Conservation (phyloP, 208 protist species). For the Naegleria fowleri region DNA sequence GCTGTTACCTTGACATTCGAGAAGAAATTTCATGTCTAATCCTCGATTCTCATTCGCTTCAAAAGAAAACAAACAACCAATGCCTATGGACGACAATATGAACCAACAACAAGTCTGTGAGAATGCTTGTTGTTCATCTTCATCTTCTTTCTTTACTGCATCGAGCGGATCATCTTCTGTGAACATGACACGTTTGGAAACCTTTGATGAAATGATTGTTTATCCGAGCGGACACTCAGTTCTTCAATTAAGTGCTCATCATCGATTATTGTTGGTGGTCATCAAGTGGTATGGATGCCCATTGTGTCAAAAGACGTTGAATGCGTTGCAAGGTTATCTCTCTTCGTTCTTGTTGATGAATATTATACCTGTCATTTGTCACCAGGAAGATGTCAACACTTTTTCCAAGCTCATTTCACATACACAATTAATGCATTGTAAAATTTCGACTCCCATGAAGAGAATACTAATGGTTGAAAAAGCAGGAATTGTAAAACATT, state of each 20-base stretch:
- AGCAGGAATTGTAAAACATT: too few species aligned
- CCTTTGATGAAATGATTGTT: too few species aligned
- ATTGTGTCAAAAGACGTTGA: neutral
- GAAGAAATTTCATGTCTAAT: too few species aligned
- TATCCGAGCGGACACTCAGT: neutral
- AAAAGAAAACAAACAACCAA: too few species aligned
- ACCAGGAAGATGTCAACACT: neutral
- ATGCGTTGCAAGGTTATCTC: neutral
- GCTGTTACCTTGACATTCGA: too few species aligned
- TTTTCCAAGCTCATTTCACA: neutral
- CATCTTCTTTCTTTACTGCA: too few species aligned
- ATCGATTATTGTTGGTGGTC: neutral
- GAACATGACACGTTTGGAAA: too few species aligned
- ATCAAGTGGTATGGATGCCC: neutral
- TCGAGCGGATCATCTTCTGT: too few species aligned
- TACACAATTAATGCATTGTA: neutral
- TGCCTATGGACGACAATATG: too few species aligned
- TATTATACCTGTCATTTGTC: neutral
- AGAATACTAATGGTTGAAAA: neutral
- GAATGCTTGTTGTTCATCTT: too few species aligned
- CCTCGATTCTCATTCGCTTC: too few species aligned
- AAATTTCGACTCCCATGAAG: neutral
- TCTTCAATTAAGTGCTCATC: neutral
- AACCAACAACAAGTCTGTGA: too few species aligned
- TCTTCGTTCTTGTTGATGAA: neutral